Conservation (phyloP, 371 early-diverging fungal species). For the Batkoa obscura region DNA sequence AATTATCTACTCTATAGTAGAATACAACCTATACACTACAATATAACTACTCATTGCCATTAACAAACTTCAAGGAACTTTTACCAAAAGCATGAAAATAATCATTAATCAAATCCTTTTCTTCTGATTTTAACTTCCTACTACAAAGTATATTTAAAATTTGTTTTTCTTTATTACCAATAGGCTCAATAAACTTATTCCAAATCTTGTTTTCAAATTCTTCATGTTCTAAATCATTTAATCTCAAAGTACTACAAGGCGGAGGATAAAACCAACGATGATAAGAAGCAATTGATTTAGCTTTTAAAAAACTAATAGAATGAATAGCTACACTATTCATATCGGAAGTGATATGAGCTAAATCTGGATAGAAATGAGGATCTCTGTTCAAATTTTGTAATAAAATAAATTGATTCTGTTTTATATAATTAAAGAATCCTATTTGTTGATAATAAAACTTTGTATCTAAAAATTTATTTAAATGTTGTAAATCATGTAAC, state of each 20-base stretch:
- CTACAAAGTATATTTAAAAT: background rate
- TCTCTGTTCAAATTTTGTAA: background rate
- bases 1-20: too few species aligned
- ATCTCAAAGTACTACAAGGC: background rate
- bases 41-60: too few species aligned
- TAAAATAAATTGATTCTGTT: background rate
- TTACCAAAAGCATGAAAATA: too few species aligned
- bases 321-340: background rate
- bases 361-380: background rate
- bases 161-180: background rate
- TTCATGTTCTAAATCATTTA: background rate
- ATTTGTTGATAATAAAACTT: background rate
- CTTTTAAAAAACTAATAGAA: background rate
- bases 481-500: background rate
- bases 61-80: too few species aligned
- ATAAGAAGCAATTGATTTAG: background rate
- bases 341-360: background rate
- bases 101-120: too few species aligned
- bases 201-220: background rate
- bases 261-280: constrained; percentile 1
- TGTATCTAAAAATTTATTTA: background rate
- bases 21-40: too few species aligned
- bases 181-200: background rate
- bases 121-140: background rate
- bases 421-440: background rate